Evolutionary conservation across 768 basidiomycete genomes (phyloP).

Genomic region (Hypholoma fasciculare): DNA sequence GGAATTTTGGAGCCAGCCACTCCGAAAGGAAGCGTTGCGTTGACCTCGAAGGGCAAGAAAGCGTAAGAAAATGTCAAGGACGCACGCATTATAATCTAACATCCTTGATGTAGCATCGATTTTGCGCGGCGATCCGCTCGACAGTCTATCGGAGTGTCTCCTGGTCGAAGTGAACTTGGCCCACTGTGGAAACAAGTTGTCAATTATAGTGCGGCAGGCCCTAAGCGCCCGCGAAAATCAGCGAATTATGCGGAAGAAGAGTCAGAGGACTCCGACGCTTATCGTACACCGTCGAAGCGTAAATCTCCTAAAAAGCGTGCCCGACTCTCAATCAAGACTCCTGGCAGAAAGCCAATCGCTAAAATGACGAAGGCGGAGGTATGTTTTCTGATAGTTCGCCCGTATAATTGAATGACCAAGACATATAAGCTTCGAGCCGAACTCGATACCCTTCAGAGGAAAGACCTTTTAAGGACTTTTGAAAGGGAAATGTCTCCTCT

Average conservation of each 20-base stretch:
- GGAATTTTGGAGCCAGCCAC: slow-evolving; percentile 40
- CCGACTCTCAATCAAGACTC: slow-evolving; percentile 1
- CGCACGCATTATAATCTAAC: too few species aligned
- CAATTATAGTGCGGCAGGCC: slow-evolving; percentile 1
- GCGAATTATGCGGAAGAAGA: not conserved
- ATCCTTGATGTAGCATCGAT: not conserved
- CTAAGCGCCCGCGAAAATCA: slow-evolving; percentile 24
- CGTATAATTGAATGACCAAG: not conserved
- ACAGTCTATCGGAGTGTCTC: slow-evolving; percentile 19
- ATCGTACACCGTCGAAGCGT: slow-evolving; percentile 3
- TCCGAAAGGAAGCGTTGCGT: slow-evolving; percentile 33
- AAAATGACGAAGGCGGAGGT: slow-evolving; percentile 46
- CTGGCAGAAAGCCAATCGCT: slow-evolving; percentile 22
- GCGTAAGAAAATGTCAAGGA: slow-evolving; percentile 30
- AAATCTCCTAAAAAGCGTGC: slow-evolving; percentile 7
- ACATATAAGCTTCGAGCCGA: slow-evolving; percentile 7
- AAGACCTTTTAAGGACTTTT: not conserved
- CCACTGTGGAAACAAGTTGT: slow-evolving; percentile 38
- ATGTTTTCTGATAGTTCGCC: not conserved
- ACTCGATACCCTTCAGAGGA: not conserved
- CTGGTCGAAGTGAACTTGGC: slow-evolving; percentile 32
- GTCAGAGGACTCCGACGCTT: slow-evolving; percentile 1
- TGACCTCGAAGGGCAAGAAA: slow-evolving; percentile 47
- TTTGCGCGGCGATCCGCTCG: slow-evolving; percentile 15
- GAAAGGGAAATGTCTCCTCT: slow-evolving; percentile 22